These are phyloP conservation scores for Pleomassaria siparia DNA, from an alignment of 2,329 filamentous ascomycete genomes.

Conservation along the genomic window DNA sequence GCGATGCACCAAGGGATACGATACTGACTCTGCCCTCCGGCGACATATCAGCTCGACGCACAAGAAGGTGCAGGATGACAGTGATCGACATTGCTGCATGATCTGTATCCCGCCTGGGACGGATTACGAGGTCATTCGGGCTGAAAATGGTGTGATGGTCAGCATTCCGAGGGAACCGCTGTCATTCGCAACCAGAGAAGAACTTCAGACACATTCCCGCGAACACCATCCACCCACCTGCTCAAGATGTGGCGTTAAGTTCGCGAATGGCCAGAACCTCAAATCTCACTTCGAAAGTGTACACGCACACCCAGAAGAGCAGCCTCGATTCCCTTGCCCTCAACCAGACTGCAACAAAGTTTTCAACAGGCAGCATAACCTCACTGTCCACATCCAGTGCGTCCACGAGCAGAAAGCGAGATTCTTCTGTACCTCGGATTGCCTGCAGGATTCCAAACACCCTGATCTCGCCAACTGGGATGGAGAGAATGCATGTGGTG, in stretches of 20 bases:
- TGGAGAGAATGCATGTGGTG: constrained; percentile 69
- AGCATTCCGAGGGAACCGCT: constrained; percentile 21
- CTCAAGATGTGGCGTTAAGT: constrained; percentile 70
- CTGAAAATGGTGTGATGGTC: constrained; percentile 15
- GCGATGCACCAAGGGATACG: constrained; percentile 69
- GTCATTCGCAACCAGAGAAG: constrained; percentile 68
- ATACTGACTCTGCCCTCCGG: constrained; percentile 69
- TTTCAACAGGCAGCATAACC: constrained; percentile 83
- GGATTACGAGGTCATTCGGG: constrained; percentile 32
- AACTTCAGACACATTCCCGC: constrained; percentile 73
- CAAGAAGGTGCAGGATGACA: constrained; percentile 52
- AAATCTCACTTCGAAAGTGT: constrained; percentile 72
- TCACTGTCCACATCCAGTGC: constrained; percentile 75
- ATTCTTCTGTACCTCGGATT: constrained; percentile 76
- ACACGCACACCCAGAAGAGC: constrained; percentile 52
- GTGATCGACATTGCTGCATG: constrained; percentile 69
- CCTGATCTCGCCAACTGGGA: constrained; percentile 63
- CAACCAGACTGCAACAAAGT: constrained; percentile 69
- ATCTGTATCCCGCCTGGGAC: constrained; percentile 59
- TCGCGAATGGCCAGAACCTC: constrained; percentile 56
- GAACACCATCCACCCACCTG: constrained; percentile 73
- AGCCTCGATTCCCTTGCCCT: constrained; percentile 64
- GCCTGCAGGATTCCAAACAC: constrained; percentile 58
- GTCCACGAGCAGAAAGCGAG: constrained; percentile 72
- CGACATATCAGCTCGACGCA: constrained; percentile 73